Conservation (phyloP, 352 stramenopile species). For the Phytophthora colocasiae region DNA sequence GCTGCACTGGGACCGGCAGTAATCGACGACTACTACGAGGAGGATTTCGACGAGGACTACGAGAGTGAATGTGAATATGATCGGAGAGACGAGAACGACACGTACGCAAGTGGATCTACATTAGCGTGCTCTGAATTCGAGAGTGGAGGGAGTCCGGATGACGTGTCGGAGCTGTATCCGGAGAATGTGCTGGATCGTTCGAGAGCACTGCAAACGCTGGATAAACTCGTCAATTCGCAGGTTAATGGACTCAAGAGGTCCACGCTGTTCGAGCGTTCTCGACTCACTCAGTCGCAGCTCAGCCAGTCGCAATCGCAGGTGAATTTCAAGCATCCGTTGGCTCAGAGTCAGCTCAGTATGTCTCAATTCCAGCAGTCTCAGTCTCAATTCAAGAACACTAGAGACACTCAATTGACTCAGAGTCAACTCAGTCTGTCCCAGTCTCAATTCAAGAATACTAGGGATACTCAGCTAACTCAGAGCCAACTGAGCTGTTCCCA, state of each 20-base stretch:
- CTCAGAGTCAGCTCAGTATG: conserved; percentile 25
- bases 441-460: not conserved
- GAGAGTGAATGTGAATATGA: conserved; percentile 24
- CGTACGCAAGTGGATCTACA: conserved; percentile 34
- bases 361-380: conserved; percentile 21
- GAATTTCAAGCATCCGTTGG: conserved; percentile 15
- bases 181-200: conserved; percentile 36
- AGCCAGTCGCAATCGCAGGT: conserved; percentile 18
- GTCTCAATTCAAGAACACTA: not conserved
- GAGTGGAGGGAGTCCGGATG: conserved; percentile 28
- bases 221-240: conserved; percentile 35
- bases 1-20: conserved; percentile 54
- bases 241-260: conserved; percentile 1
- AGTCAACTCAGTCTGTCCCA: conserved; percentile 19
- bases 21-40: conserved; percentile 29
- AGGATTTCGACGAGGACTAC: conserved; percentile 28
- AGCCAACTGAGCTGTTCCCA: conserved; percentile 25
- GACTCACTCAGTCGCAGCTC: conserved; percentile 32
- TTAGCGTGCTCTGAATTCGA: conserved; percentile 39
- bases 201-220: conserved; percentile 35
- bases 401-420: conserved; percentile 19
- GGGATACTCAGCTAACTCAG: conserved; percentile 19
- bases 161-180: conserved; percentile 26
- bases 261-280: conserved; percentile 29
- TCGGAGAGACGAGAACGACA: conserved; percentile 33